Conservation (phyloP, 345 rosid genomes). For the Eucalyptus microcorys region DNA sequence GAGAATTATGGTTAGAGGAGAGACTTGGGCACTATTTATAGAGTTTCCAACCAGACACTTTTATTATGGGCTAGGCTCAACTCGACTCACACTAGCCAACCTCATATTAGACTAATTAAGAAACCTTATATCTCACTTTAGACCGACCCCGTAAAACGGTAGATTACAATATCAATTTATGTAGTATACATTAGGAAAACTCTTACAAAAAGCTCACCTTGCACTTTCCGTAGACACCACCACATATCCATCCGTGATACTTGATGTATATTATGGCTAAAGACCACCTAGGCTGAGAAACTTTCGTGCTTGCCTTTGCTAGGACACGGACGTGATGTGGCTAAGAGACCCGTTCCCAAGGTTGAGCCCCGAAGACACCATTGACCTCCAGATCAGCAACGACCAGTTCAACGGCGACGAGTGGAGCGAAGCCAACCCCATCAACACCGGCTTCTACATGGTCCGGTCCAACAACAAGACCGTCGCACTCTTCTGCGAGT, state of each 20-base stretch:
- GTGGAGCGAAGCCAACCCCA: slow-evolving; percentile 5
- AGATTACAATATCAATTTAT: too few relatives aligned
- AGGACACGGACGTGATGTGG: slow-evolving; percentile 30
- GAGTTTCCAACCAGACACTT: too few relatives aligned
- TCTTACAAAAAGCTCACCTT: not conserved
- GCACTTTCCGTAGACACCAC: not conserved
- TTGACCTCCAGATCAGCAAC: slow-evolving; percentile 17
- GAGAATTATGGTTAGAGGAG: too few relatives aligned
- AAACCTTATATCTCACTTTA: too few relatives aligned
- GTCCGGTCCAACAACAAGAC: slow-evolving; percentile 55
- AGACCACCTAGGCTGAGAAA: not conserved
- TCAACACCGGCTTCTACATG: slow-evolving; percentile 70
- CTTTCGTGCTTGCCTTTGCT: not conserved
- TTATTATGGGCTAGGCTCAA: too few relatives aligned
- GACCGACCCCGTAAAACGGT: too few relatives aligned
- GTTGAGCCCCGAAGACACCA: not conserved
- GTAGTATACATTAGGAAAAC: too few relatives aligned
- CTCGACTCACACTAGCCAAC: too few relatives aligned
- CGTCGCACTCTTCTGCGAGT: slow-evolving; percentile 31
- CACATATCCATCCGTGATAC: not conserved
- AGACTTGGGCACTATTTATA: too few relatives aligned
- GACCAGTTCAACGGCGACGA: slow-evolving; percentile 10
- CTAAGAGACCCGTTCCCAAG: slow-evolving; percentile 18
- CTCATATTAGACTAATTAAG: too few relatives aligned
- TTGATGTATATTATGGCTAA: not conserved